phyloP scores from a whole-genome alignment of 164 flowering plant species.

The Echeveria elegans region DNA sequence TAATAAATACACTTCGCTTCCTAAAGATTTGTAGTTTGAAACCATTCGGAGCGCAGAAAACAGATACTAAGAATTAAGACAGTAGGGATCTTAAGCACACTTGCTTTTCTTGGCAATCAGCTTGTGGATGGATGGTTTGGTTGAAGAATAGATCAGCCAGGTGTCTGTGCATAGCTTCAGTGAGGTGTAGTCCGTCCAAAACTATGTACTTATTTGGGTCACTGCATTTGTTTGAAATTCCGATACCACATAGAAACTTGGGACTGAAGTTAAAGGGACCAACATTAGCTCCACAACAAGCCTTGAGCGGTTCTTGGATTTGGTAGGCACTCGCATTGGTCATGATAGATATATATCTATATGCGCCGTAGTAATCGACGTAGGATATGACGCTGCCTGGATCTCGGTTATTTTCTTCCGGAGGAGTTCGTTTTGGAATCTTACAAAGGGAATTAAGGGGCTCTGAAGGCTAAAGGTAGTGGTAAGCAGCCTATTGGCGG shows the following conservation, averaged over 20 bases:
- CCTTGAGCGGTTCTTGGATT: constrained; percentile 34
- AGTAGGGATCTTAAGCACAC: too few species aligned
- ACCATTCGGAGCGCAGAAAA: too few species aligned
- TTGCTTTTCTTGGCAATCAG: constrained; percentile 14
- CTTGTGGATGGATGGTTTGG: constrained; percentile 31
- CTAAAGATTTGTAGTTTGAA: too few species aligned
- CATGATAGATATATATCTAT: constrained; percentile 16
- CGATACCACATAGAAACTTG: constrained; percentile 22
- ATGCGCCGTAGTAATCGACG: constrained; percentile 41
- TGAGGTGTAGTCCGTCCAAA: constrained; percentile 62
- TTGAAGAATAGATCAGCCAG: constrained; percentile 32
- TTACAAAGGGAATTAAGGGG: constrained; percentile 16
- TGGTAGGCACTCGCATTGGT: constrained; percentile 15
- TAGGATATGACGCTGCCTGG: constrained; percentile 17
- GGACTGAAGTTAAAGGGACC: constrained; percentile 19
- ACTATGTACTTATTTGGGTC: constrained; percentile 24
- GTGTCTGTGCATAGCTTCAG: constrained; percentile 45
- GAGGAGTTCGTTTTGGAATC: constrained; percentile 32
- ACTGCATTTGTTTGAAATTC: constrained; percentile 18
- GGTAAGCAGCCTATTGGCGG: constrained; percentile 47
- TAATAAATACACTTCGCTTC: too few species aligned
- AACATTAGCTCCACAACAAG: constrained; percentile 48
- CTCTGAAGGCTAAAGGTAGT: constrained; percentile 10
- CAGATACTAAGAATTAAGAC: too few species aligned
- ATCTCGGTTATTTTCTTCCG: constrained; percentile 17